phyloP scores from a whole-genome alignment of 495 filamentous ascomycete genomes.

The Sabuloglossum arenarium region DNA sequence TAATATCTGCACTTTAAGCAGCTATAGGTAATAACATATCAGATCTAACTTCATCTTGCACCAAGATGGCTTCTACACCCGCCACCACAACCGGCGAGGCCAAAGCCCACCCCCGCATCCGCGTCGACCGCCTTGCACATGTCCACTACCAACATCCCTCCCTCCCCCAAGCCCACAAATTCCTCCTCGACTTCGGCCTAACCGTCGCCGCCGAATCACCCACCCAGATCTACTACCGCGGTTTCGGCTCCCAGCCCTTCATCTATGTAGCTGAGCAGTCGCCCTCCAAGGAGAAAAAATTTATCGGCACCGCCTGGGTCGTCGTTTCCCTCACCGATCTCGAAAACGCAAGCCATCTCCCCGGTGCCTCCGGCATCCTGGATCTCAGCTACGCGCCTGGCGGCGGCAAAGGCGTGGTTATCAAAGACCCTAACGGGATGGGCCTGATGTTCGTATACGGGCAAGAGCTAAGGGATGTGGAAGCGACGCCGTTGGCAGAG shows the following conservation, averaged over 20 bases:
- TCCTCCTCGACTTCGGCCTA: slow-evolving; percentile 38
- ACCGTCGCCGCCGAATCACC: slow-evolving; percentile 21
- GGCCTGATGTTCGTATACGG: slow-evolving; percentile 37
- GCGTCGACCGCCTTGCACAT: slow-evolving; percentile 24
- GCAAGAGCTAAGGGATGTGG: slow-evolving; percentile 22
- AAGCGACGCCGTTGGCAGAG: slow-evolving; percentile 17
- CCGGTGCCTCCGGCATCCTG: slow-evolving; percentile 26
- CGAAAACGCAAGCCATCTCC: slow-evolving; percentile 22
- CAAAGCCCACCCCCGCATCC: background rate
- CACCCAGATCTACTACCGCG: slow-evolving; percentile 33
- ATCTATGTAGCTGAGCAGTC: slow-evolving; percentile 26
- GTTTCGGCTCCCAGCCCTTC: slow-evolving; percentile 39
- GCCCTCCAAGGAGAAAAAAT: slow-evolving; percentile 20
- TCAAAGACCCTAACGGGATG: slow-evolving; percentile 36
- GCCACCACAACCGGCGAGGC: background rate
- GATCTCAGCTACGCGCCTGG: slow-evolving; percentile 28
- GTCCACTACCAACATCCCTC: slow-evolving; percentile 35
- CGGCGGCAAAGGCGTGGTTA: slow-evolving; percentile 34
- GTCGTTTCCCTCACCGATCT: slow-evolving; percentile 38
- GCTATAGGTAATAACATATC: no score
- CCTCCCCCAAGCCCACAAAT: slow-evolving; percentile 25
- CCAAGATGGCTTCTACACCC: no score
- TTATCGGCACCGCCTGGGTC: slow-evolving; percentile 29
- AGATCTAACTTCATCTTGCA: no score
- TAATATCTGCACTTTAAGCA: no score